Percentiles rank a stretch among this genome's conserved stretches.
phyloP scores from a whole-genome alignment of 345 rosid genomes.

The Geranium rotundifolium region DNA sequence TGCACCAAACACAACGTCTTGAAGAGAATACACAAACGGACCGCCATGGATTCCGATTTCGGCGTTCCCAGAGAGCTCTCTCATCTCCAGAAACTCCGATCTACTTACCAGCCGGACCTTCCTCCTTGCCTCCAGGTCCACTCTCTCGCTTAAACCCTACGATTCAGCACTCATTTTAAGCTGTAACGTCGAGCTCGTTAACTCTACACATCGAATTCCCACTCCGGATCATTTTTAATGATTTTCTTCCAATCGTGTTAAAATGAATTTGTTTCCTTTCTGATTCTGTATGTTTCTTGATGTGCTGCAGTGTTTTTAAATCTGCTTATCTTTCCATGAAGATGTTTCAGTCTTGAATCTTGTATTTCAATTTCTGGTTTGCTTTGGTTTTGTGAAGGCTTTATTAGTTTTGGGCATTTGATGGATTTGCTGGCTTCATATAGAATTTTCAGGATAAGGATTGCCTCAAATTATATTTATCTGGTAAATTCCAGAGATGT shows the following conservation, averaged over 20 bases:
- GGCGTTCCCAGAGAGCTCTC: conserved; percentile 93
- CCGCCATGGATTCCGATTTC: conserved; percentile 75
- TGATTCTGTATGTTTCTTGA: neutral
- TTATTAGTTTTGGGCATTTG: neutral
- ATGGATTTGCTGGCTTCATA: too few relatives aligned
- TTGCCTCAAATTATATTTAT: too few relatives aligned
- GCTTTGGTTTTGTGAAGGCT: neutral
- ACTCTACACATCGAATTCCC: neutral
- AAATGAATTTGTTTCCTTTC: neutral
- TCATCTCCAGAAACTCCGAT: conserved; percentile 68
- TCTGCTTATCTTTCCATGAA: neutral
- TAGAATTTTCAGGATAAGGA: neutral
- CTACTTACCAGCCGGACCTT: conserved; percentile 67
- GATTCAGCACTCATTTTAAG: neutral
- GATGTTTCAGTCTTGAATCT: neutral
- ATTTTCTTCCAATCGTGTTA: too few relatives aligned
- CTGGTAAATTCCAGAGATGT: too few relatives aligned
- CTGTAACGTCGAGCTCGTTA: neutral
- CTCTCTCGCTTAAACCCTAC: neutral
- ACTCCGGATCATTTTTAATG: too few relatives aligned
- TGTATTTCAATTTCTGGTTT: neutral
- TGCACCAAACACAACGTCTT: neutral
- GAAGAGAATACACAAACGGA: neutral
- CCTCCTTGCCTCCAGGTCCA: conserved; percentile 94
- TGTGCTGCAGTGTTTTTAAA: neutral